Percentiles rank a stretch among this genome's conserved stretches.
Evolutionary conservation across 768 basidiomycete species (phyloP).

Genomic region (Pulveroboletus ravenelii): DNA sequence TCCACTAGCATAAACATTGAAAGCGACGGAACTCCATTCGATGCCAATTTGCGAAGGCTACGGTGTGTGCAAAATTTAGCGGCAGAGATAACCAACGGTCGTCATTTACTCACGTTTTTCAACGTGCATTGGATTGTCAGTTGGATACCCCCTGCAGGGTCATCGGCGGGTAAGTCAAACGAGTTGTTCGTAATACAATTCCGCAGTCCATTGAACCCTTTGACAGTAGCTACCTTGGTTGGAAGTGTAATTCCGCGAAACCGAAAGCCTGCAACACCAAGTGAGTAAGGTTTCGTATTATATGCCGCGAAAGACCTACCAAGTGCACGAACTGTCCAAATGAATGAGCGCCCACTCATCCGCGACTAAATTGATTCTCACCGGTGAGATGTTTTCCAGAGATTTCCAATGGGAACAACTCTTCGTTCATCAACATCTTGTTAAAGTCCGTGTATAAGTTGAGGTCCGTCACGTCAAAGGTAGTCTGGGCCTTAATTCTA

Average conservation of each 20-base stretch:
- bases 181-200: constrained; percentile 57
- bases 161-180: constrained; percentile 67
- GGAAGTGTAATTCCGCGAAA: constrained; percentile 53
- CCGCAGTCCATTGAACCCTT: constrained; percentile 67
- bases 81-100: neutral
- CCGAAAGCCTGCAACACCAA: constrained; percentile 41
- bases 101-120: constrained; percentile 46
- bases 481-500: constrained; percentile 46
- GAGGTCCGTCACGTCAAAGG: constrained; percentile 57
- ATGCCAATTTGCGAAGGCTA: constrained; percentile 77
- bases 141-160: constrained; percentile 69
- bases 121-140: constrained; percentile 58
- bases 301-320: constrained; percentile 33
- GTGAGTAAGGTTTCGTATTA: neutral
- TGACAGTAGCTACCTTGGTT: constrained; percentile 55
- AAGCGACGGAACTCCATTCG: constrained; percentile 53
- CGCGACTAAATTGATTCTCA: constrained; percentile 18
- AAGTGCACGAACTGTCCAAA: constrained; percentile 48
- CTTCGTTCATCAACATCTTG: constrained; percentile 56
- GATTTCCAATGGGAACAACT: constrained; percentile 68
- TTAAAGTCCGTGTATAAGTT: constrained; percentile 60
- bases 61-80: constrained; percentile 4
- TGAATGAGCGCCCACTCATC: constrained; percentile 3
- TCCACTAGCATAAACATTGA: constrained; percentile 51
- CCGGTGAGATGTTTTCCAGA: constrained; percentile 59